Base-by-base conservation (phyloP, 2,329 filamentous ascomycete genomes). In the Epichloe gansuensis region DNA sequence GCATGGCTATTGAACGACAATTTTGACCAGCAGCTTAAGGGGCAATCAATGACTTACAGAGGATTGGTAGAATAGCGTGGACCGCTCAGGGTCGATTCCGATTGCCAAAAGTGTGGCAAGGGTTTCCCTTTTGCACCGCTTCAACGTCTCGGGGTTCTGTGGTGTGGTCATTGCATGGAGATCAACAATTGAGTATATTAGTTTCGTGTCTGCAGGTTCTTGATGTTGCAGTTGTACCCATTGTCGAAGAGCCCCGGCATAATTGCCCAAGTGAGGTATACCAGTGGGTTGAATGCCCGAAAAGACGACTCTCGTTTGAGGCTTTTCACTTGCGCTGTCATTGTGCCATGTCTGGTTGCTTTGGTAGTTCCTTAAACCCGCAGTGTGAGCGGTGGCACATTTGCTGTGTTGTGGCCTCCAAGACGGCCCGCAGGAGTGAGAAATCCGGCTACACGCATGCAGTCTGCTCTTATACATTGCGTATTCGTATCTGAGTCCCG, bases 231-330 rank as follows among this genome's bases (percentile, higher is more conserved):
- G 74, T 55, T 77, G 75, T 46, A 86, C 85, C 93, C 93, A 98
- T 74, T 89, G 82, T 49, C 81, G 80, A 51, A 98, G 72, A 15
- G 93, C 93, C 27, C 93, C 93, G 11, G 95, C 77, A 68, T 96
- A 98, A 70, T 98, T 98, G 51, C 93, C 93, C 34, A 98, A 72
- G 66, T 98, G 93, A 13, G 93, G 93, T 25, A 94, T 77, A 38
- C 91, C 93, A 0, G 93, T 98, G 17, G 93, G 93, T 68, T 98
- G 93, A 60, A 98, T 98, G 50, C 90, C 93, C 3, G 93, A 97
- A 73, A 98, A 96, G 61, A 97, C 80, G 54, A 85, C 74, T 51
- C 74, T 34, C 55, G 57, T 53, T 43, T 47, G 47, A 47, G 48
- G 21, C 27, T 6, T 15, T 17, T 13, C 8, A 35, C 48, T 21